These are phyloP conservation scores for Arthrinium phaeospermum DNA, from an alignment of 2,329 filamentous ascomycete species.

Conservation along the genomic window DNA sequence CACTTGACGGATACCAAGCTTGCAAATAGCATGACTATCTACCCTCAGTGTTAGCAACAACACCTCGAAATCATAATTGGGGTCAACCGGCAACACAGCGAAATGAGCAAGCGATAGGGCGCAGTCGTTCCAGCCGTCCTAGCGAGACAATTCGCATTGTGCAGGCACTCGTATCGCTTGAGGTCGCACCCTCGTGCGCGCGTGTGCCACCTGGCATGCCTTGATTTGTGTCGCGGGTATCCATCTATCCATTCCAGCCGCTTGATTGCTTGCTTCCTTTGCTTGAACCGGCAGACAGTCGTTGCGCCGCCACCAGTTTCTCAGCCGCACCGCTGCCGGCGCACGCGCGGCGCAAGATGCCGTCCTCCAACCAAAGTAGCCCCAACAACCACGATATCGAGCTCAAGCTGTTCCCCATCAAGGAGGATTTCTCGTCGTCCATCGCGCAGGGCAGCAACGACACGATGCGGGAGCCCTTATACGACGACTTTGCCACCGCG, in stretches of 20 bases:
- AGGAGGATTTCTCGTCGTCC: slow-evolving; percentile 54
- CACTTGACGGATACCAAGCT: background rate
- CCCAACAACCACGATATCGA: slow-evolving; percentile 50
- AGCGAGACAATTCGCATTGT: background rate
- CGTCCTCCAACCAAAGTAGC: slow-evolving; percentile 20
- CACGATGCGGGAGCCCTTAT: slow-evolving; percentile 57
- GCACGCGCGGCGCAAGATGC: slow-evolving; percentile 6
- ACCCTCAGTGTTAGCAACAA: background rate
- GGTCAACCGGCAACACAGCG: background rate
- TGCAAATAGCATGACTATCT: background rate
- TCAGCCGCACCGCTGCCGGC: slow-evolving; percentile 7
- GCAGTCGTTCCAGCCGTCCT: background rate
- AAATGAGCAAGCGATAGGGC: background rate
- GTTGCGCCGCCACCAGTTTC: background rate
- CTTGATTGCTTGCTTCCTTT: background rate
- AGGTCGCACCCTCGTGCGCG: background rate
- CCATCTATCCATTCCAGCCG: background rate
- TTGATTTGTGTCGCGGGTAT: background rate
- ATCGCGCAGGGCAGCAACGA: slow-evolving; percentile 55
- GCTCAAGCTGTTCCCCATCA: slow-evolving; percentile 60
- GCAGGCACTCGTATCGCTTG: background rate
- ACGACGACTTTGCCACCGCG: slow-evolving; percentile 40
- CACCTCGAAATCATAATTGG: background rate
- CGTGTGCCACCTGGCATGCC: background rate
- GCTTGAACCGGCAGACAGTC: background rate